These are phyloP conservation scores for Didymella glomerata DNA, from an alignment of 2,329 filamentous ascomycete genomes.

Conservation along the genomic window DNA sequence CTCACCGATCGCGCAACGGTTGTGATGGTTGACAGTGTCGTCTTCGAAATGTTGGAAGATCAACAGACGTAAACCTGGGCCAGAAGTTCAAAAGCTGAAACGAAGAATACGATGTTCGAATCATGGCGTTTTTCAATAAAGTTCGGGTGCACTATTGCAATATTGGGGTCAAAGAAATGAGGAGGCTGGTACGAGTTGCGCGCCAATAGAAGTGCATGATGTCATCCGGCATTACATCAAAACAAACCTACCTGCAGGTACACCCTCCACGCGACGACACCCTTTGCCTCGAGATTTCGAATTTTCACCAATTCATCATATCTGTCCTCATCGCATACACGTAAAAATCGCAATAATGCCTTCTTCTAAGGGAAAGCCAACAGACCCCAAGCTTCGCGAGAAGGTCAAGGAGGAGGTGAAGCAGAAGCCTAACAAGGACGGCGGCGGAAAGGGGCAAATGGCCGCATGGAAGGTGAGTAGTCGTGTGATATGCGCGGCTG, in stretches of 20 bases:
- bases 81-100: neutral
- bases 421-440: conserved; percentile 56
- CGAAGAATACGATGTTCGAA: conserved; percentile 1
- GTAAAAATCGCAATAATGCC: conserved; percentile 41
- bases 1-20: neutral
- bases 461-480: conserved; percentile 57
- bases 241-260: conserved; percentile 30
- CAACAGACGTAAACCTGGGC: neutral
- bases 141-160: conserved; percentile 15
- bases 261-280: conserved; percentile 15
- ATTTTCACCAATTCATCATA: conserved; percentile 1
- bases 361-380: conserved; percentile 57
- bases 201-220: conserved; percentile 30
- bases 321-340: neutral
- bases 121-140: conserved; percentile 8
- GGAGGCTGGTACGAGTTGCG: conserved; percentile 17
- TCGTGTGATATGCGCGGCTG: neutral
- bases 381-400: conserved; percentile 56
- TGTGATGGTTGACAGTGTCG: neutral
- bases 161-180: conserved; percentile 11
- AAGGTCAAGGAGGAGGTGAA: conserved; percentile 59
- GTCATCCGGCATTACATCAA: conserved; percentile 27
- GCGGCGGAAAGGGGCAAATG: conserved; percentile 57
- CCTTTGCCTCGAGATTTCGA: conserved; percentile 3
- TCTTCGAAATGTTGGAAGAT: neutral